Evolutionary conservation across 2,329 filamentous ascomycete genomes (phyloP).

Genomic region (Botrytis paeoniae): DNA sequence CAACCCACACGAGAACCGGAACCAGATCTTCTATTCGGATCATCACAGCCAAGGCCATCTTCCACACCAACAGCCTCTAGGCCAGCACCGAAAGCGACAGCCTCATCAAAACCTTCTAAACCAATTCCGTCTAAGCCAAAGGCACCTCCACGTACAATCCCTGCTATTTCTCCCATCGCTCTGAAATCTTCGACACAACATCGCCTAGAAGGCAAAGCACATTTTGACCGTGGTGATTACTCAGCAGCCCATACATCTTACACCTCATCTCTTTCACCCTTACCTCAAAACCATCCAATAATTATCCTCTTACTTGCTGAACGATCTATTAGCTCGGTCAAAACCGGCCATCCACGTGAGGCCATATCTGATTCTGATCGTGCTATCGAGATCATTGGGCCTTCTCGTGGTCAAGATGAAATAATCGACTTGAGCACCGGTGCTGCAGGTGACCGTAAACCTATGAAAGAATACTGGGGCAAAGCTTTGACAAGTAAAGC

Average conservation of each 20-base stretch:
- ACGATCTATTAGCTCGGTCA: slow-evolving; percentile 82
- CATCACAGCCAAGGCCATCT: slow-evolving; percentile 35
- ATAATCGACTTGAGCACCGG: slow-evolving; percentile 64
- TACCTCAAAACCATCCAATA: slow-evolving; percentile 78
- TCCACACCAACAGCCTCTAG: slow-evolving; percentile 37
- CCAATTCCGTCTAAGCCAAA: slow-evolving; percentile 47
- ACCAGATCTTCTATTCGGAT: slow-evolving; percentile 62
- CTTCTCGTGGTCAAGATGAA: slow-evolving; percentile 75
- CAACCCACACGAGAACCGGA: slow-evolving; percentile 45
- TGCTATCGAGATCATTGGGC: slow-evolving; percentile 76
- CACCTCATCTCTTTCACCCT: slow-evolving; percentile 66
- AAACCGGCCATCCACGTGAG: slow-evolving; percentile 86
- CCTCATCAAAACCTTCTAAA: slow-evolving; percentile 44
- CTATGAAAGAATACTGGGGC: slow-evolving; percentile 90
- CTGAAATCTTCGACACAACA: slow-evolving; percentile 75
- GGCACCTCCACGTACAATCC: slow-evolving; percentile 50
- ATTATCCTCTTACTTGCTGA: slow-evolving; percentile 89
- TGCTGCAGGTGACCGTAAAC: slow-evolving; percentile 63
- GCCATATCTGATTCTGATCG: slow-evolving; percentile 82
- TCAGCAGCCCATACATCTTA: slow-evolving; percentile 82
- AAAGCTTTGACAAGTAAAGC: slow-evolving; percentile 94
- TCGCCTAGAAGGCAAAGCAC: slow-evolving; percentile 75
- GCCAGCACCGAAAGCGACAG: slow-evolving; percentile 39
- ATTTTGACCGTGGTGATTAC: slow-evolving; percentile 94
- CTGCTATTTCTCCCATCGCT: slow-evolving; percentile 64